These are phyloP conservation scores for Sextonia rubra DNA, from an alignment of 164 flowering plant species.

Conservation along the genomic window DNA sequence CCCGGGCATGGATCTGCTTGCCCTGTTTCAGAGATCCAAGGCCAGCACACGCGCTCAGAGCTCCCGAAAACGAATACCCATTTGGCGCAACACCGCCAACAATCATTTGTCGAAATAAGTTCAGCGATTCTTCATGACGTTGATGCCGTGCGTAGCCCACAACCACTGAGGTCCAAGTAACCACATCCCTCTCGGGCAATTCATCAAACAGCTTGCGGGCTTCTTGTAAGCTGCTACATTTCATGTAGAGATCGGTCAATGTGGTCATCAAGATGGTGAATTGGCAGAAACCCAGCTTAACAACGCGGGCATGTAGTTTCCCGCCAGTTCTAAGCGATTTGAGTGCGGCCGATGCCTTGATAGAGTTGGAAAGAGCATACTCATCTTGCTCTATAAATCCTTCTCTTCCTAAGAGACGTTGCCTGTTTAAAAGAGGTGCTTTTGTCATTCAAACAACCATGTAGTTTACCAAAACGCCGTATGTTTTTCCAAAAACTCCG, in stretches of 20 bases:
- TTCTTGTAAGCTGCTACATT: conserved; percentile 11
- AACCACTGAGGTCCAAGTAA: conserved; percentile 23
- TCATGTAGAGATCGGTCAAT: conserved; percentile 13
- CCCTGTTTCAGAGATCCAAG: conserved; percentile 15
- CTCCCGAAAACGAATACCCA: conserved; percentile 21
- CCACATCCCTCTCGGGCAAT: conserved; percentile 22
- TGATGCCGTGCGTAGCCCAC: conserved; percentile 15
- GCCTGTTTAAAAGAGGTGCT: background rate
- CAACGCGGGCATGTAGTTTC: conserved; percentile 11
- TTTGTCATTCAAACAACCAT: background rate
- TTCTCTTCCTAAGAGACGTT: background rate
- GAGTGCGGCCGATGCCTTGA: conserved; percentile 10
- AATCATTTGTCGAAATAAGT: conserved; percentile 10
- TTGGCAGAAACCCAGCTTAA: conserved; percentile 17
- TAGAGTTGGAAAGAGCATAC: conserved; percentile 12
- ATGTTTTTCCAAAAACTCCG: too few relatives aligned
- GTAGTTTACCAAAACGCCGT: background rate
- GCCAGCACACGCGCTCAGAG: conserved; percentile 18
- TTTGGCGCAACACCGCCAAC: conserved; percentile 3
- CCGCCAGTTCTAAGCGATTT: conserved; percentile 10
- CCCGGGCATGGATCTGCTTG: conserved; percentile 19
- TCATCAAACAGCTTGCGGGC: conserved; percentile 20
- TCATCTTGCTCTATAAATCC: background rate
- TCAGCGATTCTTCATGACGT: conserved; percentile 5
- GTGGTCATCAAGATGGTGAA: conserved; percentile 21